These are phyloP conservation scores for Anacardium occidentale DNA, from an alignment of 345 rosid species.

Conservation along the genomic window DNA sequence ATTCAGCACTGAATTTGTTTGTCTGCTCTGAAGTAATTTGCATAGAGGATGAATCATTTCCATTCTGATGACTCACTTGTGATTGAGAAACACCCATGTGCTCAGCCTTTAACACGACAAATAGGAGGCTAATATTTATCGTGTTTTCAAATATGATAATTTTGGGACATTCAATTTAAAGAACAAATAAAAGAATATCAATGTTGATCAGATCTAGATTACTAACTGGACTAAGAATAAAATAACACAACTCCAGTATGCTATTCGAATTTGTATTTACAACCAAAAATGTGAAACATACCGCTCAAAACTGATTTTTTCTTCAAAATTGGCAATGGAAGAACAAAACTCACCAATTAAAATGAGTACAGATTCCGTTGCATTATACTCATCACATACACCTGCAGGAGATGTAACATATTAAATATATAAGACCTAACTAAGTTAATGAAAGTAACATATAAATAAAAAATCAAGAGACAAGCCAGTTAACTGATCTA, in stretches of 20 bases:
- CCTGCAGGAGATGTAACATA: slow-evolving; percentile 13
- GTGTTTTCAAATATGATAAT: background rate
- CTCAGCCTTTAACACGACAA: slow-evolving; percentile 28
- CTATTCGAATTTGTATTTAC: background rate
- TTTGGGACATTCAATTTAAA: background rate
- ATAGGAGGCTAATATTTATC: slow-evolving; percentile 9
- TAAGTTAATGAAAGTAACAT: background rate
- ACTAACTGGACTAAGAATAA: slow-evolving; percentile 10
- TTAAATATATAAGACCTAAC: slow-evolving; percentile 1
- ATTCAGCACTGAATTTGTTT: slow-evolving; percentile 17
- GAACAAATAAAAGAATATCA: slow-evolving; percentile 7
- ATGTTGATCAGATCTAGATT: background rate
- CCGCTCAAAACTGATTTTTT: slow-evolving; percentile 5
- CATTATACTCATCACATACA: background rate
- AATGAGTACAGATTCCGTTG: background rate
- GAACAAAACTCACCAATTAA: slow-evolving; percentile 11
- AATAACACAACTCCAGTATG: slow-evolving; percentile 12
- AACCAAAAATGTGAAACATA: background rate
- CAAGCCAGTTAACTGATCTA: background rate
- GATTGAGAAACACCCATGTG: slow-evolving; percentile 26
- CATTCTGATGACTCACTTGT: slow-evolving; percentile 14
- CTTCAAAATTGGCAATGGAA: slow-evolving; percentile 8
- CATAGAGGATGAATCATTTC: slow-evolving; percentile 12
- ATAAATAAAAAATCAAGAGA: background rate
- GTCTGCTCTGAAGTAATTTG: slow-evolving; percentile 17